Percentiles rank a stretch among this genome's conserved stretches.
phyloP scores from a whole-genome alignment of 163 green algal species.

The Prototheca wickerhamii region DNA sequence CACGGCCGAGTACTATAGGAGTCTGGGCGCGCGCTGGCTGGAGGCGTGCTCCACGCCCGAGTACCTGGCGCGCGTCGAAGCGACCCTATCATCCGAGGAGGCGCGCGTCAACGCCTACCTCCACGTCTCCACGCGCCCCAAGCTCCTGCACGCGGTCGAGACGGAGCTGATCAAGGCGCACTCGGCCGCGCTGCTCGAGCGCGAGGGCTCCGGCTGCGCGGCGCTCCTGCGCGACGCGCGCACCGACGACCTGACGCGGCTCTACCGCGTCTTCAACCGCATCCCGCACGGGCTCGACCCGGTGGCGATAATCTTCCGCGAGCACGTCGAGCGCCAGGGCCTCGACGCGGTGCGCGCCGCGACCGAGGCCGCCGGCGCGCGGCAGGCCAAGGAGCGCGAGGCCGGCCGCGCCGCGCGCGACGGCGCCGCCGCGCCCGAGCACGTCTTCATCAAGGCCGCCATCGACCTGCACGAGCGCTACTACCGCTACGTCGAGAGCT shows the following conservation, averaged over 20 bases:
- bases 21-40: conserved; percentile 58
- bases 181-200: conserved; percentile 83
- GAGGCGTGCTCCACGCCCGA: conserved; percentile 60
- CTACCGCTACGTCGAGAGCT: conserved; percentile 33
- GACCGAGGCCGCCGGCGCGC: conserved; percentile 51
- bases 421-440: conserved; percentile 49
- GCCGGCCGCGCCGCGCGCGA: conserved; percentile 18
- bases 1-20: conserved; percentile 73
- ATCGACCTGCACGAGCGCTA: conserved; percentile 96
- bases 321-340: conserved; percentile 81
- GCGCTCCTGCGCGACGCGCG: conserved; percentile 81
- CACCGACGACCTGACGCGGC: conserved; percentile 84
- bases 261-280: conserved; percentile 93
- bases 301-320: conserved; percentile 74
- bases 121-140: conserved; percentile 71
- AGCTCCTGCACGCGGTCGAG: conserved; percentile 76
- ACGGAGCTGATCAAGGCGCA: conserved; percentile 81
- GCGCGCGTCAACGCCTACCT: conserved; percentile 84
- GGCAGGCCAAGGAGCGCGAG: conserved; percentile 44
- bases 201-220: conserved; percentile 80
- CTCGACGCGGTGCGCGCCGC: conserved; percentile 69
- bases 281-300: conserved; percentile 82
- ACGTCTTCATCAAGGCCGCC: conserved; percentile 78
- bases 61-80: conserved; percentile 88
- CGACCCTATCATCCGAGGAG: conserved; percentile 74